These are phyloP conservation scores for Claviceps cyperi DNA, from an alignment of 2,329 filamentous ascomycete species.

Conservation along the genomic window DNA sequence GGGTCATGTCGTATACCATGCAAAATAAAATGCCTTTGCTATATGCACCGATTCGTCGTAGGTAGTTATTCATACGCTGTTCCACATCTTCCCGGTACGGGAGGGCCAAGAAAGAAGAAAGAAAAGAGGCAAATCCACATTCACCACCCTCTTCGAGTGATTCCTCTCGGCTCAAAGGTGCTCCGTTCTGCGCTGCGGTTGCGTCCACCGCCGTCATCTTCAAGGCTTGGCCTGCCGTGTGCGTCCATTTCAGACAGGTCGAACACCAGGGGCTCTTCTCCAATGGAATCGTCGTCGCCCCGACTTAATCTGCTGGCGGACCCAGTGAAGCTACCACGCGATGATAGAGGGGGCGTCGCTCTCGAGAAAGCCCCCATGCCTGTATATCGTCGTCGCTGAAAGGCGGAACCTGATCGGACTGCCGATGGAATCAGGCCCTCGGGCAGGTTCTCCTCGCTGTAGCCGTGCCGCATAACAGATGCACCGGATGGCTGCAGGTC, in stretches of 20 bases:
- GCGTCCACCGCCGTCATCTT: constrained; percentile 31
- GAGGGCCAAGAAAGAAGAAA: not conserved
- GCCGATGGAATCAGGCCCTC: constrained; percentile 26
- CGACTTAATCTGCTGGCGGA: constrained; percentile 23
- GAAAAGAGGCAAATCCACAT: not conserved
- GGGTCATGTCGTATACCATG: not conserved
- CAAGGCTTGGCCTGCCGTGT: constrained; percentile 41
- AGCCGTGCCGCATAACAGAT: constrained; percentile 25
- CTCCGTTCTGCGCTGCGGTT: constrained; percentile 25
- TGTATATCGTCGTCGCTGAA: constrained; percentile 30
- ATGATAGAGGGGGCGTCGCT: constrained; percentile 30
- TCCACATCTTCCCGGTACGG: not conserved
- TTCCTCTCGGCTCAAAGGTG: constrained; percentile 25
- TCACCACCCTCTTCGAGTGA: constrained; percentile 24
- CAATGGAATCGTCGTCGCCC: constrained; percentile 34
- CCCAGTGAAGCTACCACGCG: constrained; percentile 30
- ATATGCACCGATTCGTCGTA: constrained; percentile 1
- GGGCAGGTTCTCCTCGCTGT: constrained; percentile 32
- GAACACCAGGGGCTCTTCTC: constrained; percentile 58
- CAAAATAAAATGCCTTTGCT: not conserved
- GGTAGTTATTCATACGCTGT: not conserved
- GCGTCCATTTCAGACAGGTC: constrained; percentile 58
- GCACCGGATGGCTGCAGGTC: constrained; percentile 25
- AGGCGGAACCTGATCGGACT: constrained; percentile 29
- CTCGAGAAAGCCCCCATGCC: constrained; percentile 22